Base-by-base conservation (phyloP, 345 rosid genomes). In the Atalantia buxifolia region DNA sequence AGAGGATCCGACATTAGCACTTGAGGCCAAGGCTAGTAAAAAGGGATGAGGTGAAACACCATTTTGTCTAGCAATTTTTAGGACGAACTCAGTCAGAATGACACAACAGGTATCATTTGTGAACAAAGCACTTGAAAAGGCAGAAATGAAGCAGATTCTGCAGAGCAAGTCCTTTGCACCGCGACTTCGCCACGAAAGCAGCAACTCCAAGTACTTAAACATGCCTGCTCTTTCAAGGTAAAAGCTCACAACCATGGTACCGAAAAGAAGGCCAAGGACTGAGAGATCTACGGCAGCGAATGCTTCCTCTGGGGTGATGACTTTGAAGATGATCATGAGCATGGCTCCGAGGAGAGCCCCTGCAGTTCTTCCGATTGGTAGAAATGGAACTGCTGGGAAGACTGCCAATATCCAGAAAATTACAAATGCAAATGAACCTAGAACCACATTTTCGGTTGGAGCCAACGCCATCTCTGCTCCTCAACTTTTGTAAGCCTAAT, bases 401-500 rank as follows among this genome's bases (percentile, higher is more conserved):
- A 71, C 74, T 71, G 74, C 74, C 27, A 71, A 21, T 27, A 71
- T 38, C 74, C 74, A 71, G 74, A 71, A 71, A 21, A 71, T 53
- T 53, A 13, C 74, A 71, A 71, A 71, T 27, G 74, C 74, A 53
- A 28, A 7, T 71, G 62, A 71, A 53, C 62, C 62, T 18, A 71
- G 62, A 71, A 71, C 14, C 21, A 71, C 74, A 5, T 71, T 50
- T 53, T 4, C 62, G 53, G 74, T 28, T 3, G 38, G 25, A 71
- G 74, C 62, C 62, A 71, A 50, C 9, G 62, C 74, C 74, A 71
- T 71, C 19, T 71, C 74, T 7, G 38, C 9, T 53, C 40, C 27
- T 35, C 74, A 70, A 48, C 25, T 48, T 28, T 40, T 7, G 5
- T 2, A 35, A 48, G 9, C 60, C 57, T 36, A 19, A 66, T 8